These are phyloP conservation scores for Plantago major DNA, from an alignment of 257 asterid genomes.

Conservation along the genomic window DNA sequence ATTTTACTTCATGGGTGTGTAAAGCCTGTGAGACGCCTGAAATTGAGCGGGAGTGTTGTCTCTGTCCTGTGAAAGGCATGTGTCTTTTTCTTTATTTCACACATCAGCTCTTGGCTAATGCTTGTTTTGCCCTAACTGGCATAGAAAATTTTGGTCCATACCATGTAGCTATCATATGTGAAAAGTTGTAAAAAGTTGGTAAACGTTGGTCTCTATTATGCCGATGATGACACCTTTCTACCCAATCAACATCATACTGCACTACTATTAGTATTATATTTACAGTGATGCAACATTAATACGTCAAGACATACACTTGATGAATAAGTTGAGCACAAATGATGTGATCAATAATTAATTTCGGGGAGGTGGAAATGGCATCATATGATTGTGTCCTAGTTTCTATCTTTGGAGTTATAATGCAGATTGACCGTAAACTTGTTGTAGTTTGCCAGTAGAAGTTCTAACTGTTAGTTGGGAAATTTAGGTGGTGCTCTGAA, in stretches of 20 bases:
- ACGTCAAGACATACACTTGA: background rate
- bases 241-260: too few species aligned
- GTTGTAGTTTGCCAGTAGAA: background rate
- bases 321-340: constrained; percentile 2
- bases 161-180: too few species aligned
- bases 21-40: constrained; percentile 95
- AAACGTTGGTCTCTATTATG: too few species aligned
- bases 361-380: background rate
- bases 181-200: too few species aligned
- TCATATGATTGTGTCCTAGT: constrained; percentile 11
- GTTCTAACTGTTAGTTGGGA: constrained; percentile 22
- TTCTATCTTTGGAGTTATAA: too few species aligned
- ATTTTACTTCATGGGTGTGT: constrained; percentile 98
- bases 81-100: background rate
- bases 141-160: too few species aligned
- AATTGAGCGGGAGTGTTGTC: constrained; percentile 92
- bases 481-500: constrained; percentile 89
- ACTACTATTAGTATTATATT: too few species aligned
- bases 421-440: too few species aligned
- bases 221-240: too few species aligned
- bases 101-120: too few species aligned
- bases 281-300: too few species aligned
- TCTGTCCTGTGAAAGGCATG: constrained; percentile 97
- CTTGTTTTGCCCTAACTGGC: too few species aligned
- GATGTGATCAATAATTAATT: constrained; percentile 3